Evolutionary conservation across 2,329 filamentous ascomycete genomes (phyloP), one percentile per base, ranked within the genome.

Genomic region (Epichloe aotearoae): DNA sequence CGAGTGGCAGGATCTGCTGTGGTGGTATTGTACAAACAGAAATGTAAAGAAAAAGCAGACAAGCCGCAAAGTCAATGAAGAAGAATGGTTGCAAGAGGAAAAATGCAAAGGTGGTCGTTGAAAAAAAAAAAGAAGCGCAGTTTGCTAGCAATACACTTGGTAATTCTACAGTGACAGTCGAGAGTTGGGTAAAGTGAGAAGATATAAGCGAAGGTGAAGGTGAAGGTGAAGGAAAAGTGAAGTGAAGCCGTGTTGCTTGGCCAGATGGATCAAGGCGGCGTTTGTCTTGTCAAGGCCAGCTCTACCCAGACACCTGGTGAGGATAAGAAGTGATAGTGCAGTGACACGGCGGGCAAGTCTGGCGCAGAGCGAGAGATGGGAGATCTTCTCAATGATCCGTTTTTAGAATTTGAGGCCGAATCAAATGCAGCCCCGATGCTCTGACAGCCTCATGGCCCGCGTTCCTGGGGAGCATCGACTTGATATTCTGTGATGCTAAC

Each of bases 271-370:
- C 37, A 47, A 36, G 44, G 44, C 33, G 17, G 17, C n/a, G 30
- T 20, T 15, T 26, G n/a, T 19, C 20, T 20, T 43, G 19, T 15
- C 23, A 20, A 17, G 42, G 46, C 40, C 45, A 55, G 55, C 61
- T 59, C 61, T 52, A 47, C 47, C 41, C 52, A 56, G 61, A 61
- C 61, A 60, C 61, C 50, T 44, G 53, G 23, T 34, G 19, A 39
- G 51, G 59, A 62, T 62, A 63, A 59, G 15, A 51, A 44, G 12
- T 56, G 62, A 55, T 63, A 64, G 54, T 23, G 52, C 43, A 20
- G 14, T 1, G 14, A 15, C 11, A 8, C 4, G 3, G 40, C 20
- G 36, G 5, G 10, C 10, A 14, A 0, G 49, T 8, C 12, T n/a
- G 37, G 7, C 26, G 14, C 36, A 11, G 19, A 20, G 10, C 17